Evolutionary conservation across 1,284 basidiomycete genomes (phyloP), one percentile per base, ranked within the genome.

Genomic region (Macrocystidia cucumis): DNA sequence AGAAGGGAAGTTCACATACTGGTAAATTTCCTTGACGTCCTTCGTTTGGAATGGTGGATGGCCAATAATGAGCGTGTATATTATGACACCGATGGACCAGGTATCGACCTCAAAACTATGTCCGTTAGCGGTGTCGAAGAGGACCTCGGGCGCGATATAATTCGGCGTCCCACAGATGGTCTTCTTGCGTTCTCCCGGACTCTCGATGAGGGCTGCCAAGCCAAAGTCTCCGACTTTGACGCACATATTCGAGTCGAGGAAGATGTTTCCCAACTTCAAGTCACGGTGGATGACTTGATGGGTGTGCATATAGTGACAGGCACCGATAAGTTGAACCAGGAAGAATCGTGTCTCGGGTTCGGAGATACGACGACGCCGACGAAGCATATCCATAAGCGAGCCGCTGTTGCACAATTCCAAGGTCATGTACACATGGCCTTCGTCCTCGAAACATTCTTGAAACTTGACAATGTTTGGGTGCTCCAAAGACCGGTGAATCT

Each of bases 141-240:
- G 65, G 21, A 98, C 92, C 56, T 98, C 95, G 0, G 95, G 96
- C 0, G 96, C 96, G 47, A 98, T 98, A 58, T 98, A 98, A 57
- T 98, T 98, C 1, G 95, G 96, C 1, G 95, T 98, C 4, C 95
- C 96, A 50, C 95, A 98, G 32, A 98, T 95, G 0, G 95, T 98
- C 77, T 96, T 97, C 71, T 98, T 97, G 47, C 95, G 67, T 58
- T 98, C 96, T 1, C 93, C 93, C 7, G 88, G 88, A 55, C 82
- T 92, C 61, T 98, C 93, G 37, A 98, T 95, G 38, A 98, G 72
- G 1, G 96, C 95, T 0, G 96, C 95, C 13, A 98, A 70, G 7
- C 96, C 95, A 62, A 98, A 97, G 63, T 98, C 95, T 16, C 92
- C 95, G 16, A 98, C 91, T 56, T 97, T 93, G 55, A 98, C 71